phyloP scores from a whole-genome alignment of 768 basidiomycete species.

The Lentinula lateritia region DNA sequence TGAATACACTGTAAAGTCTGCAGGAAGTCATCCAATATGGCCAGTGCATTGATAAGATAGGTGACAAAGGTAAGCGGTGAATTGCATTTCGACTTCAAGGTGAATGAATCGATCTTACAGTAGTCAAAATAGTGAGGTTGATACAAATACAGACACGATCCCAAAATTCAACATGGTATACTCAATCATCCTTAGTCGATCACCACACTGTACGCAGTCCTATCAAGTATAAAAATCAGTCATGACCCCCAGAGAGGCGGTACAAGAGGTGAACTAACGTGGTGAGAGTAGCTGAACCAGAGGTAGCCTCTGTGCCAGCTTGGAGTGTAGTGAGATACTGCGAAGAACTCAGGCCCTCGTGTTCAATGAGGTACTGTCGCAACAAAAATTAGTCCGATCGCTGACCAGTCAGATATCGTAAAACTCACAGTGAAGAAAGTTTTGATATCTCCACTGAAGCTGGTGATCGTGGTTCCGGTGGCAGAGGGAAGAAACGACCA shows the following conservation, averaged over 20 bases:
- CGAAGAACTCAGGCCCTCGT: constrained; percentile 38
- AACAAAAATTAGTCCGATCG: neutral
- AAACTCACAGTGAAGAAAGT: constrained; percentile 1
- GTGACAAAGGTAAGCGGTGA: too few relatives aligned
- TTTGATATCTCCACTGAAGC: constrained; percentile 5
- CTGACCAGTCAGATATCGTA: too few relatives aligned
- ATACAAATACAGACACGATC: neutral
- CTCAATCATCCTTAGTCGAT: neutral
- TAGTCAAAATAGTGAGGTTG: too few relatives aligned
- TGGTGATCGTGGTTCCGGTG: neutral
- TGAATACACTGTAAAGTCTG: too few relatives aligned
- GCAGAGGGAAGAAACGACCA: constrained; percentile 2
- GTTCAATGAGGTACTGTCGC: constrained; percentile 44
- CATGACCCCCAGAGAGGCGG: too few relatives aligned
- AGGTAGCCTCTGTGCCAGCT: constrained; percentile 59
- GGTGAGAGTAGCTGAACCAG: constrained; percentile 47
- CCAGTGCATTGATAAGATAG: too few relatives aligned
- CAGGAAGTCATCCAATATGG: too few relatives aligned
- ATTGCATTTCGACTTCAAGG: too few relatives aligned
- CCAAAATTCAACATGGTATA: neutral
- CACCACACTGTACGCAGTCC: neutral
- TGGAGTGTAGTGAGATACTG: constrained; percentile 57
- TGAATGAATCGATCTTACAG: neutral
- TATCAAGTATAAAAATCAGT: neutral
- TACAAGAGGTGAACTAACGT: constrained; percentile 36